Evolutionary conservation across 345 rosid genomes (phyloP).

Genomic region (Bruguiera parviflora): DNA sequence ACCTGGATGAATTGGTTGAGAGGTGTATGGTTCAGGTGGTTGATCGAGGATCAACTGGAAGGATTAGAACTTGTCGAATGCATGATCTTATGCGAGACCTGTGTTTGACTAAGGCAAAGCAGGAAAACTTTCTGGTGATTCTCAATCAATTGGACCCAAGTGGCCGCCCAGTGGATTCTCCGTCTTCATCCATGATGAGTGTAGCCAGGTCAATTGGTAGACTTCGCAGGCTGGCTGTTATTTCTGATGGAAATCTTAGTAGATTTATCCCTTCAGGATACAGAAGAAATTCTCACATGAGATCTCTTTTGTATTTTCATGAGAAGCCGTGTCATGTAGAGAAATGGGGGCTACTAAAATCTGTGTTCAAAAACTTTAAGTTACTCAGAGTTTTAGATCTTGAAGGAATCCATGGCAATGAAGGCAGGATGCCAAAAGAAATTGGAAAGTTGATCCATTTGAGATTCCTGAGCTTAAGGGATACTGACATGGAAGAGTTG

Average conservation of each 20-base stretch:
- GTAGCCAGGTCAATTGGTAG: slow-evolving; percentile 8
- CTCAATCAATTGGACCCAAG: neutral
- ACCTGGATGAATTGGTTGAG: slow-evolving; percentile 23
- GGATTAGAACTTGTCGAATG: slow-evolving; percentile 33
- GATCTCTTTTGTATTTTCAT: slow-evolving; percentile 34
- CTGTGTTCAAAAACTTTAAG: slow-evolving; percentile 1
- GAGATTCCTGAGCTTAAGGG: slow-evolving; percentile 24
- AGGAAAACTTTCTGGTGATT: slow-evolving; percentile 25
- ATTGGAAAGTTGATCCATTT: slow-evolving; percentile 37
- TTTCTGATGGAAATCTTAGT: slow-evolving; percentile 6
- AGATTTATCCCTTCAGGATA: neutral
- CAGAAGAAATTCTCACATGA: slow-evolving; percentile 21
- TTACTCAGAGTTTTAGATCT: slow-evolving; percentile 35
- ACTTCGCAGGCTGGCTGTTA: slow-evolving; percentile 33
- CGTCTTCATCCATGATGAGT: neutral
- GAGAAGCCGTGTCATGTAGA: slow-evolving; percentile 1
- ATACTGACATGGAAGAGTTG: neutral
- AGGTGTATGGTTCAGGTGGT: slow-evolving; percentile 38
- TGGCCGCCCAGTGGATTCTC: neutral
- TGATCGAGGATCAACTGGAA: slow-evolving; percentile 22
- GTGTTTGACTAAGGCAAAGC: slow-evolving; percentile 25
- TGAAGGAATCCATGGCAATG: neutral
- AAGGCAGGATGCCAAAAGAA: slow-evolving; percentile 15
- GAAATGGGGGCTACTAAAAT: slow-evolving; percentile 13
- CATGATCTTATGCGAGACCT: slow-evolving; percentile 42